A percentile compares a stretch with the other conserved stretches of the same genome.
Conservation (phyloP, 192 early-diverging fungal species). For the Jimgerdemannia flammicorona region DNA sequence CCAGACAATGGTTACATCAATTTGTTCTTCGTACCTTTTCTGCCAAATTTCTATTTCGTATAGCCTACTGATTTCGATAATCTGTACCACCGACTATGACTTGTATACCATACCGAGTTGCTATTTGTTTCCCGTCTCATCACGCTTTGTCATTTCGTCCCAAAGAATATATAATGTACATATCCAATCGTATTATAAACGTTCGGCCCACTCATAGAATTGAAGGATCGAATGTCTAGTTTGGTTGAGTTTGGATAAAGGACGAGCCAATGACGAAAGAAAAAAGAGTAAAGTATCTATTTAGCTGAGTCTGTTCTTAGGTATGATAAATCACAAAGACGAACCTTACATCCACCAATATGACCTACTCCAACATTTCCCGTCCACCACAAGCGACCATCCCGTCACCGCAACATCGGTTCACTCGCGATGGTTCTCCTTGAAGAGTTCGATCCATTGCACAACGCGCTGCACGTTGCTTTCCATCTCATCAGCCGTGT, state of each 20-base stretch:
- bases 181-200: background rate
- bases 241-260: too few species aligned
- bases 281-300: too few species aligned
- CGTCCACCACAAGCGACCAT: background rate
- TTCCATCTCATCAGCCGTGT: conserved; percentile 89
- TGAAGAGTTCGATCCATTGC: conserved; percentile 66
- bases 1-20: background rate
- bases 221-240: too few species aligned
- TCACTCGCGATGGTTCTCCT: conserved; percentile 20
- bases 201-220: too few species aligned
- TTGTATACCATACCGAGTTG: background rate
- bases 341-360: background rate
- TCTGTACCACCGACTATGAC: background rate
- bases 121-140: background rate
- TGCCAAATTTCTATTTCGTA: background rate
- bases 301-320: background rate
- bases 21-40: background rate
- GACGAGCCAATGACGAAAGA: too few species aligned
- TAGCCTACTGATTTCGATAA: background rate
- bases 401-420: background rate
- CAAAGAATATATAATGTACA: background rate
- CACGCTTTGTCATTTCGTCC: background rate
- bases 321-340: background rate
- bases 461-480: conserved; percentile 77
- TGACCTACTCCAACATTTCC: background rate